Percentiles rank a stretch among this genome's conserved stretches.
Conservation (phyloP, 208 protist genomes). For the Crithidia acanthocephali region DNA sequence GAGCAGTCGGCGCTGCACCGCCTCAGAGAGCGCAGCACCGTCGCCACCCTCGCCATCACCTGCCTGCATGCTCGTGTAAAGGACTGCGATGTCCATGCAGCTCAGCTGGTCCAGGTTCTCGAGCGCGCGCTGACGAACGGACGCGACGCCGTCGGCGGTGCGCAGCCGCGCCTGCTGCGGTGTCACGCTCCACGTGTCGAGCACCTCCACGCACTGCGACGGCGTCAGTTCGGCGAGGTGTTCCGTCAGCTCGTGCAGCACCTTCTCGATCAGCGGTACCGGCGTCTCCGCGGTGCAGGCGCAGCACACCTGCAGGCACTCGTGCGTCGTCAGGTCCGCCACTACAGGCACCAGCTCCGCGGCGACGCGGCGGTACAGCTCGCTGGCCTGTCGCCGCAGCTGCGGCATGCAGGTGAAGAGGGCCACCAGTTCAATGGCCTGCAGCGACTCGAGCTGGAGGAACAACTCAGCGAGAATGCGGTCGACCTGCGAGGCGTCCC, state of each 20-base stretch:
- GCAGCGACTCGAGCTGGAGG: conserved; percentile 56
- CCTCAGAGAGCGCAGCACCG: conserved; percentile 10
- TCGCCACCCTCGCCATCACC: not conserved
- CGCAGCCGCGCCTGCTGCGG: conserved; percentile 26
- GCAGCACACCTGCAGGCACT: conserved; percentile 62
- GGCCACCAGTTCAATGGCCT: conserved; percentile 55
- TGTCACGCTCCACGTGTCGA: conserved; percentile 59
- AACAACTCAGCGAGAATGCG: conserved; percentile 67
- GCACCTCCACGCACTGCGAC: conserved; percentile 58
- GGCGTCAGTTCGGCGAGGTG: conserved; percentile 40
- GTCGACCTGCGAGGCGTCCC: conserved; percentile 84
- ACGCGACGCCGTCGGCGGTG: conserved; percentile 25
- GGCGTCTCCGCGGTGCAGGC: conserved; percentile 59
- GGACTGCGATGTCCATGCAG: conserved; percentile 71
- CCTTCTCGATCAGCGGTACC: conserved; percentile 45
- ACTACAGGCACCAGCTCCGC: conserved; percentile 53
- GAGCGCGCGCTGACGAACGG: conserved; percentile 31
- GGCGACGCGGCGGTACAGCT: conserved; percentile 52
- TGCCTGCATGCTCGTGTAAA: conserved; percentile 58
- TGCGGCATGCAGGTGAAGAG: conserved; percentile 74
- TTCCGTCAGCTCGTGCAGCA: conserved; percentile 51
- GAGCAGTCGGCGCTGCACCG: conserved; percentile 38
- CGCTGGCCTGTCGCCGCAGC: conserved; percentile 63
- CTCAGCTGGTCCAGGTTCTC: conserved; percentile 39
- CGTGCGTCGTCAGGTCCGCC: conserved; percentile 73